Conservation (phyloP, 805 yeast species). For the Sporopachydermia quercuum region DNA sequence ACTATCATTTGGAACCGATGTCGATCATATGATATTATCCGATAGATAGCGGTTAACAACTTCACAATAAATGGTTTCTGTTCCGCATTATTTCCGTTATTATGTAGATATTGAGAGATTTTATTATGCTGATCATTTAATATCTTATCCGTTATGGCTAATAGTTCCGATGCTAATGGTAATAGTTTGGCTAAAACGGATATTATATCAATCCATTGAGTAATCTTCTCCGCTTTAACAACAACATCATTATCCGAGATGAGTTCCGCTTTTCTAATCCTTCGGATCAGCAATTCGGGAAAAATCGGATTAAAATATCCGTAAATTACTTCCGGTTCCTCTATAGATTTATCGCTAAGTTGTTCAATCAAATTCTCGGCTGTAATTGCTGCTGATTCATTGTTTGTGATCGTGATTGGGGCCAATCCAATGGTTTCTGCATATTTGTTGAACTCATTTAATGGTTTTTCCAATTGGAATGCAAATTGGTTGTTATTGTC, state of each 20-base stretch:
- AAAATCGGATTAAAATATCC: conserved; percentile 7
- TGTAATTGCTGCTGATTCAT: too few species aligned
- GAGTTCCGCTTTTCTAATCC: too few species aligned
- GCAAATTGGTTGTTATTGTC: too few species aligned
- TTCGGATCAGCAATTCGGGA: not conserved
- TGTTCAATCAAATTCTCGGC: conserved; percentile 4
- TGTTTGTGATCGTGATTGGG: too few species aligned
- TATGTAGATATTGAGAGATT: not conserved
- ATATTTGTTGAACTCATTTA: too few species aligned
- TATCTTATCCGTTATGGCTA: not conserved
- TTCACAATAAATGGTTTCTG: not conserved
- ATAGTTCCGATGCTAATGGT: not conserved
- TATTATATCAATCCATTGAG: not conserved
- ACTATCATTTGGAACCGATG: not conserved
- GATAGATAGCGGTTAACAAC: not conserved
- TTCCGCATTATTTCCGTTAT: not conserved
- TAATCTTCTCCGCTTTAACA: too few species aligned
- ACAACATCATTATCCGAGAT: too few species aligned
- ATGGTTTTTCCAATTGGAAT: too few species aligned
- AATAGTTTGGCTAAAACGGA: not conserved
- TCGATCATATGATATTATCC: not conserved
- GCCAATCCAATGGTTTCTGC: too few species aligned
- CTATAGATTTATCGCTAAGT: too few species aligned
- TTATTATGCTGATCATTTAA: not conserved
- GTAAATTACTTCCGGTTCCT: not conserved